Conservation (phyloP, 106 monocot species). For the Gastrodia elata region DNA sequence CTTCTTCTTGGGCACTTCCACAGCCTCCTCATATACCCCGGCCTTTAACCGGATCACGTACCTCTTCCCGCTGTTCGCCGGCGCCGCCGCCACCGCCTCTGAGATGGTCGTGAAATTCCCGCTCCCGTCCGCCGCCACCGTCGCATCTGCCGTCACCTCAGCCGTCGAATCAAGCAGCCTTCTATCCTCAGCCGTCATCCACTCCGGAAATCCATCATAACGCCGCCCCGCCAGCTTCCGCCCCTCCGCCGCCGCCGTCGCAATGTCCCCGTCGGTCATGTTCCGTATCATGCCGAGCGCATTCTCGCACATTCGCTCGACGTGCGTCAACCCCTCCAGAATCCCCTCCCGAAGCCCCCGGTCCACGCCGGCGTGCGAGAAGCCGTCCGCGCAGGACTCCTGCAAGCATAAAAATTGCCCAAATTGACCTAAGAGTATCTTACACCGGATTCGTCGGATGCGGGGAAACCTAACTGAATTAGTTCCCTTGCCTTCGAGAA, state of each 20-base stretch:
- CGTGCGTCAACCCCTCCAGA: not conserved
- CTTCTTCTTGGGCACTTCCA: constrained; percentile 25
- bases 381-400: constrained; percentile 14
- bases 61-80: constrained; percentile 11
- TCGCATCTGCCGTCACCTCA: not conserved
- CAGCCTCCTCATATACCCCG: constrained; percentile 14
- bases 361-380: constrained; percentile 14
- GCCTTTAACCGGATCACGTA: constrained; percentile 14
- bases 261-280: constrained; percentile 4
- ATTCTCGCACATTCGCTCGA: constrained; percentile 12
- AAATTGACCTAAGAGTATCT: too few relatives aligned
- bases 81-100: constrained; percentile 22
- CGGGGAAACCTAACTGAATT: too few relatives aligned
- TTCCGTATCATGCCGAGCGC: constrained; percentile 10
- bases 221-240: too few relatives aligned
- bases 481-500: too few relatives aligned
- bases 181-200: constrained; percentile 7
- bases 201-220: constrained; percentile 3
- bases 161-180: not conserved
- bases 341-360: constrained; percentile 2
- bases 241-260: not conserved
- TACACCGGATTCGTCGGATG: too few relatives aligned
- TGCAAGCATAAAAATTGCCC: not conserved
- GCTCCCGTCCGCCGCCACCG: constrained; percentile 19
- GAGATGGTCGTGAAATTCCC: constrained; percentile 14